These are phyloP conservation scores for Podospora sp. DNA, from an alignment of 495 filamentous ascomycete genomes.

Conservation along the genomic window DNA sequence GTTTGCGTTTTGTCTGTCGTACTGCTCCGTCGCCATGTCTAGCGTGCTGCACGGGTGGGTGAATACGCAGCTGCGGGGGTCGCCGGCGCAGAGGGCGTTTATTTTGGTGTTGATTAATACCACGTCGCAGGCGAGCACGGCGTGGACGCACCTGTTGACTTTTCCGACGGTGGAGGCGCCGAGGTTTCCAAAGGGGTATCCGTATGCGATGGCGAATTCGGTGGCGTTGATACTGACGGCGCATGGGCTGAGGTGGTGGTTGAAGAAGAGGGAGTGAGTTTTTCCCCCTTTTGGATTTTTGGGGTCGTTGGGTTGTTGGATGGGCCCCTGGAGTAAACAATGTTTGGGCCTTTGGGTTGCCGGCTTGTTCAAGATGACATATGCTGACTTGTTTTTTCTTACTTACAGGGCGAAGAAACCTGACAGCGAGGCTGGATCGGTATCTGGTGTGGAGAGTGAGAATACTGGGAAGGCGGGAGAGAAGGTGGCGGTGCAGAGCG, in stretches of 20 bases:
- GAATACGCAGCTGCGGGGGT: constrained; percentile 33
- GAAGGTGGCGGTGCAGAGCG: constrained; percentile 7
- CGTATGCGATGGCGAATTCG: constrained; percentile 51
- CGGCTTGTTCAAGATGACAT: not conserved
- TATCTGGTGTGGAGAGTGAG: constrained; percentile 2
- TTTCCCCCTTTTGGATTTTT: no score
- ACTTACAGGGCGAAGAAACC: not conserved
- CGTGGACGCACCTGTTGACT: constrained; percentile 47
- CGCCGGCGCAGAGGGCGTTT: constrained; percentile 37
- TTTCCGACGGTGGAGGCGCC: constrained; percentile 40
- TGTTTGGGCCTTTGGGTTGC: not conserved
- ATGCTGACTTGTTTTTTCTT: not conserved
- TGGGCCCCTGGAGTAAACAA: not conserved
- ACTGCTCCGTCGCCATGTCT: constrained; percentile 35
- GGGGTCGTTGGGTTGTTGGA: no score
- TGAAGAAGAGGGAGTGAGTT: constrained; percentile 35
- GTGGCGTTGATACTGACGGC: constrained; percentile 46
- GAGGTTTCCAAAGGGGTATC: constrained; percentile 52
- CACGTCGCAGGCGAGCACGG: constrained; percentile 38
- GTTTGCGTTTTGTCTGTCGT: constrained; percentile 49
- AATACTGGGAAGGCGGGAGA: not conserved
- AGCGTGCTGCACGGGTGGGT: constrained; percentile 42
- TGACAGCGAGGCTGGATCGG: constrained; percentile 8
- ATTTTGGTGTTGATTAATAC: constrained; percentile 35
- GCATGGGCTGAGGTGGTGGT: constrained; percentile 38